These are phyloP conservation scores for Chaetomidium leptoderma DNA, from an alignment of 495 filamentous ascomycete species.

Conservation along the genomic window DNA sequence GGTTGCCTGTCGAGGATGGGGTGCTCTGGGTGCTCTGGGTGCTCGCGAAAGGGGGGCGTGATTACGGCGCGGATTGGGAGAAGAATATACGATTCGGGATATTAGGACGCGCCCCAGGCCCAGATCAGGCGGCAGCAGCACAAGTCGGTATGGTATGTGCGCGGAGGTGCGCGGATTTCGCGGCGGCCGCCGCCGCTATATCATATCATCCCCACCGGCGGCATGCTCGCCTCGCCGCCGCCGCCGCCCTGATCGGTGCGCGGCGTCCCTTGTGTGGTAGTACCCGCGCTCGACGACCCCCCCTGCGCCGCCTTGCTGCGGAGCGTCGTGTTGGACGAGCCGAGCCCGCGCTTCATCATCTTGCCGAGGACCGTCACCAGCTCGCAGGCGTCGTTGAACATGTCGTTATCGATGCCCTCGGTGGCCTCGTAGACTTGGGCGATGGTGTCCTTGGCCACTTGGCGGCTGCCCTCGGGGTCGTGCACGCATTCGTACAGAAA, in stretches of 20 bases:
- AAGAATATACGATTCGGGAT: not conserved
- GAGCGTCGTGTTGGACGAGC: constrained; percentile 27
- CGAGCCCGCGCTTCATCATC: constrained; percentile 68
- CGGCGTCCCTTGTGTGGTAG: constrained; percentile 30
- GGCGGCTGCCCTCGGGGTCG: constrained; percentile 67
- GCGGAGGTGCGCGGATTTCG: too few species aligned
- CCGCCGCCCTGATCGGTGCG: constrained; percentile 12
- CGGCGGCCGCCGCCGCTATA: constrained; percentile 11
- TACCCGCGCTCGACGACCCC: constrained; percentile 24
- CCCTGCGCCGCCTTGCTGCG: constrained; percentile 24
- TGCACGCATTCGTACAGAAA: constrained; percentile 93
- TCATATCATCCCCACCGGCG: constrained; percentile 37
- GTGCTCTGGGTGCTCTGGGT: too few species aligned
- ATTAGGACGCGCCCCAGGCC: not conserved
- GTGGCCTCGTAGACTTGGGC: constrained; percentile 84
- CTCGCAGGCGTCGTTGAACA: constrained; percentile 74
- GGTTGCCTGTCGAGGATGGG: too few species aligned
- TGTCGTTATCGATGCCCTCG: constrained; percentile 89
- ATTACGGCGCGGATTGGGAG: too few species aligned
- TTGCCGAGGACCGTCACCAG: constrained; percentile 68
- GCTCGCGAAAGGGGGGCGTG: too few species aligned
- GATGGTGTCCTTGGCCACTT: constrained; percentile 76
- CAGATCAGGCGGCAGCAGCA: too few species aligned
- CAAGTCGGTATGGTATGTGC: too few species aligned
- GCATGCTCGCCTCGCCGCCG: constrained; percentile 11